phyloP scores from a whole-genome alignment of 495 filamentous ascomycete genomes.

The Neurospora pannonica region DNA sequence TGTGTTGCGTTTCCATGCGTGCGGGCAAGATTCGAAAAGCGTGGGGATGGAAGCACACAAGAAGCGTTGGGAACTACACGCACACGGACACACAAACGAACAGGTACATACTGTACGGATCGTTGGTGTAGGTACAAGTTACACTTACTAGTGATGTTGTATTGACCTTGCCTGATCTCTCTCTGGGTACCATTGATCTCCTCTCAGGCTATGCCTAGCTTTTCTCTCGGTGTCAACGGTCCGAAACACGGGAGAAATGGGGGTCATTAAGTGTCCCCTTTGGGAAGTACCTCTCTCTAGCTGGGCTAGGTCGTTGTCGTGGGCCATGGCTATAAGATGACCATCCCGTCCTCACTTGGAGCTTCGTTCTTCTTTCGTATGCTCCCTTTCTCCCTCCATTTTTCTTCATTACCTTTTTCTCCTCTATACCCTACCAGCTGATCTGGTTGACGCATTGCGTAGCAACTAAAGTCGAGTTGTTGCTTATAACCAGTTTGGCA shows the following conservation, averaged over 20 bases:
- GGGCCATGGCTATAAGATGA: constrained; percentile 16
- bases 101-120: background rate
- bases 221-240: constrained; percentile 40
- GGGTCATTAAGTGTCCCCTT: background rate
- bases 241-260: constrained; percentile 38
- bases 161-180: background rate
- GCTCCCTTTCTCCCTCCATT: background rate
- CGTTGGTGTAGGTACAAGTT: background rate
- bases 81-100: background rate
- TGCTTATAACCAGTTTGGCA: background rate
- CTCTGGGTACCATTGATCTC: background rate
- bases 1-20: background rate
- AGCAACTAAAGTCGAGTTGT: background rate
- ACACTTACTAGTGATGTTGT: background rate
- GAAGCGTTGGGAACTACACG: background rate
- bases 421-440: no score
- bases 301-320: background rate
- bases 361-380: background rate
- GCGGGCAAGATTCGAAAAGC: background rate
- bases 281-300: background rate
- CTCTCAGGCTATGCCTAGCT: constrained; percentile 27
- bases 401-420: background rate
- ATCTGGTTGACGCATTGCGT: background rate
- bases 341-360: background rate
- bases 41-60: background rate